Evolutionary conservation across 1,139 yeast genomes (phyloP).

Genomic region (Tardiomyces digboiensis): DNA sequence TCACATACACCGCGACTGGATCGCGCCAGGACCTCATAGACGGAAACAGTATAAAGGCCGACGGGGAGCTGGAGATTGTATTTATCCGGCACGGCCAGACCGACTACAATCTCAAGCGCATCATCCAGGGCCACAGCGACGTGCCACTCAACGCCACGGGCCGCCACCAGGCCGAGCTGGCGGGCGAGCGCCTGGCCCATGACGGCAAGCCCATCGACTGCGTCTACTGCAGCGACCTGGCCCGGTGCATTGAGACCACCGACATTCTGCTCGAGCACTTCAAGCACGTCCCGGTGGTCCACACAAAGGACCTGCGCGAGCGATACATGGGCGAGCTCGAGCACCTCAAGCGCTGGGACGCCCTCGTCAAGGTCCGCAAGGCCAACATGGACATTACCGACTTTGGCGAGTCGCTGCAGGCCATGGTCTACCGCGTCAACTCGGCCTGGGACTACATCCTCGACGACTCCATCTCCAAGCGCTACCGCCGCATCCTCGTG

Average conservation of each 20-base stretch:
- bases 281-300: constrained; percentile 9
- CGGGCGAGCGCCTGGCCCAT: constrained; percentile 28
- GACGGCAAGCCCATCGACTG: constrained; percentile 14
- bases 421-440: constrained; percentile 1
- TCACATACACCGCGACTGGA: background rate
- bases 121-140: constrained; percentile 65
- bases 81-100: constrained; percentile 75
- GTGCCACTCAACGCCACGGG: constrained; percentile 55
- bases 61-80: background rate
- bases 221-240: constrained; percentile 23
- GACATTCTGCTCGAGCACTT: constrained; percentile 12
- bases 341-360: constrained; percentile 39
- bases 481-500: background rate
- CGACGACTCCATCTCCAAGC: background rate
- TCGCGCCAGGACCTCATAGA: background rate
- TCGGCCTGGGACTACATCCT: background rate
- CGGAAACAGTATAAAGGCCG: background rate
- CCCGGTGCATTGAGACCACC: constrained; percentile 22
- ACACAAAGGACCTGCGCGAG: constrained; percentile 49
- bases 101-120: constrained; percentile 50
- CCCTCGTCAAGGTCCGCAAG: background rate
- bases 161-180: constrained; percentile 40
- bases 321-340: constrained; percentile 74
- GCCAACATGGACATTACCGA: background rate
- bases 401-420: background rate